phyloP scores from a whole-genome alignment of 2,329 filamentous ascomycete genomes.

The Scorias spongiosa region DNA sequence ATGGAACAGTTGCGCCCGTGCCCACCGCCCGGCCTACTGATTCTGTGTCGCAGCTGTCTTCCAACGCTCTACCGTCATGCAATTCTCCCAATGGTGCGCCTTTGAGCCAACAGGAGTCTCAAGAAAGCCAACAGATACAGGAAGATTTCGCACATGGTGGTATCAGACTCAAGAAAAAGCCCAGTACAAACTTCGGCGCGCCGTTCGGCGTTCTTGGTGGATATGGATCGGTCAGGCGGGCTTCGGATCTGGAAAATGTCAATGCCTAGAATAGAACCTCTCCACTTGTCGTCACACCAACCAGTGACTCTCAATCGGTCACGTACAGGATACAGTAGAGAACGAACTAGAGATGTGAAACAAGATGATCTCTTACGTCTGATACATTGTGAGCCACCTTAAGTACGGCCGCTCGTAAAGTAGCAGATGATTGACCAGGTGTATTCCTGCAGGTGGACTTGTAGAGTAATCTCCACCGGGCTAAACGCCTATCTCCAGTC shows the following conservation, averaged over 20 bases:
- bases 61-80: neutral
- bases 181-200: slow-evolving; percentile 21
- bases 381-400: too few relatives aligned
- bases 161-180: slow-evolving; percentile 22
- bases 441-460: too few relatives aligned
- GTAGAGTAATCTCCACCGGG: too few relatives aligned
- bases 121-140: neutral
- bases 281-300: too few relatives aligned
- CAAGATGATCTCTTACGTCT: too few relatives aligned
- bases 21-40: neutral
- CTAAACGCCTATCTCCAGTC: too few relatives aligned
- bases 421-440: too few relatives aligned
- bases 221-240: slow-evolving; percentile 6
- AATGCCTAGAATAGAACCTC: too few relatives aligned
- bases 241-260: neutral
- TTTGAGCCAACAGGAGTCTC: neutral
- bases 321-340: too few relatives aligned
- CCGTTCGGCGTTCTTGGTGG: slow-evolving; percentile 21
- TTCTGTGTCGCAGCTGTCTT: neutral
- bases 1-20: neutral
- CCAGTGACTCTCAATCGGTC: too few relatives aligned
- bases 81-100: neutral
- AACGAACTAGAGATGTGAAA: too few relatives aligned
- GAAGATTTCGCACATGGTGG: slow-evolving; percentile 17
- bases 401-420: too few relatives aligned